Base-by-base conservation (phyloP, 129 eudicot species). In the Ambrosia artemisiifolia region DNA sequence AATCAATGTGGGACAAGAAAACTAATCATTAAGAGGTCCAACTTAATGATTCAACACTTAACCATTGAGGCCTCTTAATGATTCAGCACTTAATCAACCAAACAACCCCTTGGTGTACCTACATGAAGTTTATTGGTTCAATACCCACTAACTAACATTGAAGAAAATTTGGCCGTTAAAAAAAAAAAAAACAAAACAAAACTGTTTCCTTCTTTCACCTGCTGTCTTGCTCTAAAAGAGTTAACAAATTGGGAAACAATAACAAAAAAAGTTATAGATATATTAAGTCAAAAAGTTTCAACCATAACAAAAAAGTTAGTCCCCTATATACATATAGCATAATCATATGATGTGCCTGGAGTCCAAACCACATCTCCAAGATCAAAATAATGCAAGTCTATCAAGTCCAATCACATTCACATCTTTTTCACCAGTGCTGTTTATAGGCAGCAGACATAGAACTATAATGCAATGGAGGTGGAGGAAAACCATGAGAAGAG, bases 381-480 rank as follows among this genome's bases (percentile, higher is more conserved):
- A 19, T 42, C 33, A 65, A 65, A 28, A 18, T 42, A 19, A 65
- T 38, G 11, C 33, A 11, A 38, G 48, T 63, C 62, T 28, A 74
- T 20, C 54, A 74, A 66, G 55, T 55, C 73, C 49, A 17, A 32
- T 46, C 61, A 38, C 50, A 36, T 50, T 16, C 38, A 38, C 65
- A 53, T 65, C 3, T 55, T 66, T 40, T 75, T 30, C 56, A 56
- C 67, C 74, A 66, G 55, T 20, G 54, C 19, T 56, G 51, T 43
- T 57, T 76, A 76, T 56, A 76, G 56, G 67, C 38, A 43, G 75
- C 44, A 40, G 44, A 40, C 9, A 40, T 2, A 40, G 44, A 40
- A 40, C 4, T 36, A 36, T 36, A 0, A 36, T 36, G 12, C 3
- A 7, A 2, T 57, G 63, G 16, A 12, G 6, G 11, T 2, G 13